Base-by-base conservation (phyloP, 208 protist genomes). In the Leptomonas pyrrhocoris region DNA sequence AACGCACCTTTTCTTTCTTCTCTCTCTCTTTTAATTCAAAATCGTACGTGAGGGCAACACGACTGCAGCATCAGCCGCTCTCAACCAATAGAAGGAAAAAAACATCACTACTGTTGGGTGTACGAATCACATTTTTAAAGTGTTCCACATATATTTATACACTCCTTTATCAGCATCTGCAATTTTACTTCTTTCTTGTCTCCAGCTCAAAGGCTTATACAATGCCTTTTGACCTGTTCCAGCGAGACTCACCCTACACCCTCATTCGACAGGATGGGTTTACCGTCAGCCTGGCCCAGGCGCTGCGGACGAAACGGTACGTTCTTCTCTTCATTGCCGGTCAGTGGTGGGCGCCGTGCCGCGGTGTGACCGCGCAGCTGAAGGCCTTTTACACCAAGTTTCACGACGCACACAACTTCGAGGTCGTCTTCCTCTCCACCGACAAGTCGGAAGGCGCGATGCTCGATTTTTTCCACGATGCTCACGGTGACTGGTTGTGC, bases 361-460 rank as follows among this genome's bases (percentile, higher is more conserved):
- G 58, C n/a, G 58, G 58, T 13, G 58, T 64, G 23, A 40, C 58
- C 42, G 38, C 42, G 43, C 58, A 64, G 58, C 58, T 64, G 27
- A 36, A 38, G 2, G 8, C 12, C 21, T 83, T 86, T 58, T 88
- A 88, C 70, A 63, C 73, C 25, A 48, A n/a, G 2, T 59, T 78
- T 42, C 23, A 67, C 38, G 48, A 65, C 0, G 40, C 21, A 15
- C 51, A 80, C 50, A 42, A 73, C 34, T 86, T 91, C 38, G 85
- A 90, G 36, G 73, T 94, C 18, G 60, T 92, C 16, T 93, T 90
- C 49, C 59, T 93, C 18, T 91, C 80, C 0, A 49, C 40, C 11
- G 90, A 95, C 61, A 16, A 66, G 13, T 78, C 72, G 38, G 79
- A 88, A 70, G 8, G 43, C 16, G 49, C 56, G 16, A 80, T 86